Evolutionary conservation across 2,329 filamentous ascomycete species (phyloP).

Genomic region (Chrysoporthe deuterocubensis): DNA sequence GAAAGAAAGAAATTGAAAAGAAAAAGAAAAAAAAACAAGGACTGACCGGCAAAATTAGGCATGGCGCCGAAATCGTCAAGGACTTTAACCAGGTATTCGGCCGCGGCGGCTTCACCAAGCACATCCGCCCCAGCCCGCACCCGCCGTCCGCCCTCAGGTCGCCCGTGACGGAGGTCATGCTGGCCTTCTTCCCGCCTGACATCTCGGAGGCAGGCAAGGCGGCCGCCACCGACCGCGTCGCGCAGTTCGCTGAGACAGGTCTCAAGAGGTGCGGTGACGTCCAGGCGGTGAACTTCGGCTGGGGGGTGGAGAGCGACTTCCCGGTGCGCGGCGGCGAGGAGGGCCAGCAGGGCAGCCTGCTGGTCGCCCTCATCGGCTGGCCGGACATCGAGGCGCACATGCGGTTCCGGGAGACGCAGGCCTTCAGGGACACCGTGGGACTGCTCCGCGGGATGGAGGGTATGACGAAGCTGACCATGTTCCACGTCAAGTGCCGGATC

Average conservation of each 20-base stretch:
- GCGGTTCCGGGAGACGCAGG: constrained; percentile 40
- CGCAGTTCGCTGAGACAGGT: constrained; percentile 27
- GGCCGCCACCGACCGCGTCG: background rate
- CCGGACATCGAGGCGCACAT: constrained; percentile 43
- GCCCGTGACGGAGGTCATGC: constrained; percentile 29
- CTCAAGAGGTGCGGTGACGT: constrained; percentile 23
- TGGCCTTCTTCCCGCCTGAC: constrained; percentile 28
- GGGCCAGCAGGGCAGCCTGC: constrained; percentile 34
- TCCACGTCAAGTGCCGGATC: constrained; percentile 30
- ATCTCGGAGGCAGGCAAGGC: constrained; percentile 14
- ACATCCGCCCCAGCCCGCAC: constrained; percentile 28
- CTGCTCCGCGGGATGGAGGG: constrained; percentile 34
- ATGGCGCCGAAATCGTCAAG: constrained; percentile 29
- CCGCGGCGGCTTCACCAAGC: constrained; percentile 32
- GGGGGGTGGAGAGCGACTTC: constrained; percentile 40
- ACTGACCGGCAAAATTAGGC: constrained; percentile 19
- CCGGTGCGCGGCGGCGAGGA: constrained; percentile 36
- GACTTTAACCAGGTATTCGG: constrained; percentile 31
- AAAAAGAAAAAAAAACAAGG: background rate
- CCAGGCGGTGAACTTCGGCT: constrained; percentile 32
- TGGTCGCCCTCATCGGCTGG: constrained; percentile 42
- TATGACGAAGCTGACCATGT: constrained; percentile 30
- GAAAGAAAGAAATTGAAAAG: background rate
- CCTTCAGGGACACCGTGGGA: constrained; percentile 41
- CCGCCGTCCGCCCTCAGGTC: constrained; percentile 28